Conservation (phyloP, 1,139 yeast genomes). For the Suhomyces chickasaworum region DNA sequence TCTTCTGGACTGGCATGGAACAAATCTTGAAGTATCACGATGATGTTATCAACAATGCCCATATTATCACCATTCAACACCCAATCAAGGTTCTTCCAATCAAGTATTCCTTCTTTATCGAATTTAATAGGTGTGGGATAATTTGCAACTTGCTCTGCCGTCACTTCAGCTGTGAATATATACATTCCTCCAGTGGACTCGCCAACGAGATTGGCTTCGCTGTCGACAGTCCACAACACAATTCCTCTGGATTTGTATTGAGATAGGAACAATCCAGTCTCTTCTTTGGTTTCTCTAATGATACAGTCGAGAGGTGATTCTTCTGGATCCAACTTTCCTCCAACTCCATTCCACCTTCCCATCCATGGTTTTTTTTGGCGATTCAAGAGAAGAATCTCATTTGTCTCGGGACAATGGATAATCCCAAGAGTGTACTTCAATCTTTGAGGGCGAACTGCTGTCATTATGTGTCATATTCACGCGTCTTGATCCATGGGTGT, state of each 20-base stretch:
- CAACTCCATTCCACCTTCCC: constrained; percentile 57
- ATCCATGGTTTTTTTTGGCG: constrained; percentile 52
- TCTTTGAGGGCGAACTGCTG: constrained; percentile 1
- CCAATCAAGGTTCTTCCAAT: constrained; percentile 49
- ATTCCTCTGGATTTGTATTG: constrained; percentile 38
- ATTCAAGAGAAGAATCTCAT: constrained; percentile 40
- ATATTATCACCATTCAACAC: constrained; percentile 38
- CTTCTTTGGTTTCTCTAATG: constrained; percentile 47
- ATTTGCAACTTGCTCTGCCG: constrained; percentile 25
- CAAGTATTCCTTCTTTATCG: constrained; percentile 47
- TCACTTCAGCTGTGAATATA: constrained; percentile 42
- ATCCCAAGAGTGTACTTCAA: constrained; percentile 44
- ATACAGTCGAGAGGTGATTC: constrained; percentile 46
- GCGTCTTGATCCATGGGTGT: background rate
- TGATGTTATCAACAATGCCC: constrained; percentile 49
- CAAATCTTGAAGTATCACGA: constrained; percentile 30
- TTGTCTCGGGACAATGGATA: constrained; percentile 36
- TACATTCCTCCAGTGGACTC: constrained; percentile 43
- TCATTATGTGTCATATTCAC: constrained; percentile 6
- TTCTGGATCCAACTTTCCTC: constrained; percentile 44
- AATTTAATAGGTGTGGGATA: constrained; percentile 28
- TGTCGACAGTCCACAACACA: constrained; percentile 39
- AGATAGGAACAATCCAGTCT: constrained; percentile 39
- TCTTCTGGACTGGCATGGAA: constrained; percentile 28
- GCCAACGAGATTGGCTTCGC: constrained; percentile 10